Conservation (phyloP, 345 rosid species). For the Brassica juncea region DNA sequence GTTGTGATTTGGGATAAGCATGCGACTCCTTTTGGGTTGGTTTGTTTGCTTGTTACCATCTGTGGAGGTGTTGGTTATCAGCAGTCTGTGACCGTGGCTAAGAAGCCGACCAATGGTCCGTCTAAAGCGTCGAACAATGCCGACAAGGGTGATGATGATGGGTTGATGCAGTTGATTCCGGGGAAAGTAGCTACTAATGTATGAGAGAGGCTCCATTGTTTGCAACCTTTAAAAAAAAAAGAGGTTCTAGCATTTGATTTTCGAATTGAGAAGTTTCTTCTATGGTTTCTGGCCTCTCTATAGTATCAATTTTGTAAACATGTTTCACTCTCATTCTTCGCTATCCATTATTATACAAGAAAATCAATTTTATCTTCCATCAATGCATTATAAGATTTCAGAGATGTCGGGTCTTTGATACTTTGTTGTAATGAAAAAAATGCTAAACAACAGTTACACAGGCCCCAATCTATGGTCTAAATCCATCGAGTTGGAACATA, state of each 20-base stretch:
- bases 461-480: neutral
- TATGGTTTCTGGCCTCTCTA: conserved; percentile 18
- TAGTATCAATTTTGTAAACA: conserved; percentile 31
- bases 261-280: conserved; percentile 2
- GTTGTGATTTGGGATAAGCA: conserved; percentile 1
- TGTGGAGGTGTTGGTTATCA: neutral
- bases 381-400: neutral
- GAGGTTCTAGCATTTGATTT: conserved; percentile 17
- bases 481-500: neutral
- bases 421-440: neutral
- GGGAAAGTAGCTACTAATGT: conserved; percentile 1
- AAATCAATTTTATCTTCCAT: conserved; percentile 19
- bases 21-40: neutral
- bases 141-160: neutral
- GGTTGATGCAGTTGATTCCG: neutral
- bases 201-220: neutral
- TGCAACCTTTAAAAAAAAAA: neutral
- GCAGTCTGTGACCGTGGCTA: neutral
- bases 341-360: conserved; percentile 27
- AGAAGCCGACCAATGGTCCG: neutral
- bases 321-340: conserved; percentile 1
- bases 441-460: conserved; percentile 1
- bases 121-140: neutral
- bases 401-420: neutral
- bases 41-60: neutral